Percentiles rank a stretch among this genome's conserved stretches.
phyloP scores from a whole-genome alignment of 345 rosid genomes.

The Populus davidiana region DNA sequence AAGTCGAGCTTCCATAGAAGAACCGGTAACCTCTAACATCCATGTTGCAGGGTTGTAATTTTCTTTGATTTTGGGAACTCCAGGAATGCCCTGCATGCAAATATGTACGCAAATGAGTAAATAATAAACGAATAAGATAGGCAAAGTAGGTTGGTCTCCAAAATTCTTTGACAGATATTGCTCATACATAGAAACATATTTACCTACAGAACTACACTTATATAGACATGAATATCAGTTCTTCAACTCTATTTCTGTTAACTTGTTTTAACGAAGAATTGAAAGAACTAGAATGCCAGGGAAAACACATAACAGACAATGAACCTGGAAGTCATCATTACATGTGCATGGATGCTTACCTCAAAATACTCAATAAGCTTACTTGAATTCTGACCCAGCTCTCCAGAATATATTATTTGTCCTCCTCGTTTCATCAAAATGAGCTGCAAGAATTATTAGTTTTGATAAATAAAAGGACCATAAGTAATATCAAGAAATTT shows the following conservation, averaged over 20 bases:
- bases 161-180: too few species aligned
- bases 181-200: too few species aligned
- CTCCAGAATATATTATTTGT: slow-evolving; percentile 48
- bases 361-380: slow-evolving; percentile 53
- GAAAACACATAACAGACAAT: not conserved
- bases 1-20: slow-evolving; percentile 30
- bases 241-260: too few species aligned
- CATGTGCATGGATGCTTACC: slow-evolving; percentile 23
- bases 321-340: not conserved
- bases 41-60: slow-evolving; percentile 54
- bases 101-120: not conserved
- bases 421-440: slow-evolving; percentile 66
- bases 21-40: slow-evolving; percentile 43
- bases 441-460: slow-evolving; percentile 32
- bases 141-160: too few species aligned
- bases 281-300: too few species aligned
- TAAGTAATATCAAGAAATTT: too few species aligned
- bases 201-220: too few species aligned
- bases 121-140: too few species aligned
- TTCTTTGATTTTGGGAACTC: slow-evolving; percentile 40
- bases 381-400: slow-evolving; percentile 48
- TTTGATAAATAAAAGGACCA: not conserved
- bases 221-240: too few species aligned
- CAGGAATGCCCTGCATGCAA: slow-evolving; percentile 29
- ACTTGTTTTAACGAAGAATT: too few species aligned